A percentile compares a stretch with the other conserved stretches of the same genome.
phyloP scores from a whole-genome alignment of 768 basidiomycete genomes.

The Gymnopilus dilepis region DNA sequence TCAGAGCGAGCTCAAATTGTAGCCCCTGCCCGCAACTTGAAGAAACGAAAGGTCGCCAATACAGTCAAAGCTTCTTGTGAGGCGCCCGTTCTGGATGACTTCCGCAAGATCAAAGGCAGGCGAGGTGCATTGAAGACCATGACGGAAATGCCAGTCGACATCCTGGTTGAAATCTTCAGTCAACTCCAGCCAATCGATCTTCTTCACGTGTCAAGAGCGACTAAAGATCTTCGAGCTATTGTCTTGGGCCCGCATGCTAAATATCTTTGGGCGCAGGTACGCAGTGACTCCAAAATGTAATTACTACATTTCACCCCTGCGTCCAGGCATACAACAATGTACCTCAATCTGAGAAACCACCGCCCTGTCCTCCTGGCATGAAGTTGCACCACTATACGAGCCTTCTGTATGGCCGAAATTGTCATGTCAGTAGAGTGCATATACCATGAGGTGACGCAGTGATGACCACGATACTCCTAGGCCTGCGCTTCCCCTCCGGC shows the following conservation, averaged over 20 bases:
- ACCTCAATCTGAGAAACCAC: constrained; percentile 6
- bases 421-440: constrained; percentile 42
- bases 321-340: constrained; percentile 9
- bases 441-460: too few species aligned
- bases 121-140: constrained; percentile 32
- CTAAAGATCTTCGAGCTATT: constrained; percentile 38
- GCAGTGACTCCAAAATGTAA: background rate
- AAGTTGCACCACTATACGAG: constrained; percentile 39
- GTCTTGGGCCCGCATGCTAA: constrained; percentile 31
- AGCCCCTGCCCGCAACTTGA: background rate
- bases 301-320: background rate
- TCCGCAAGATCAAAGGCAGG: constrained; percentile 23
- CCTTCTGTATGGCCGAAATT: constrained; percentile 40
- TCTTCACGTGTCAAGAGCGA: constrained; percentile 43
- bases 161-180: constrained; percentile 44
- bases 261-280: constrained; percentile 39
- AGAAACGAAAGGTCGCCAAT: constrained; percentile 4
- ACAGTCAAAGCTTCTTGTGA: background rate
- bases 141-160: constrained; percentile 40
- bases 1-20: background rate
- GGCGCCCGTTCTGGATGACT: constrained; percentile 7
- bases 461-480: background rate
- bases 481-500: constrained; percentile 20
- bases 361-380: constrained; percentile 29
- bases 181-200: constrained; percentile 46